These are phyloP conservation scores for Acanthamoeba culbertsoni DNA, from an alignment of 208 protist species.

Conservation along the genomic window DNA sequence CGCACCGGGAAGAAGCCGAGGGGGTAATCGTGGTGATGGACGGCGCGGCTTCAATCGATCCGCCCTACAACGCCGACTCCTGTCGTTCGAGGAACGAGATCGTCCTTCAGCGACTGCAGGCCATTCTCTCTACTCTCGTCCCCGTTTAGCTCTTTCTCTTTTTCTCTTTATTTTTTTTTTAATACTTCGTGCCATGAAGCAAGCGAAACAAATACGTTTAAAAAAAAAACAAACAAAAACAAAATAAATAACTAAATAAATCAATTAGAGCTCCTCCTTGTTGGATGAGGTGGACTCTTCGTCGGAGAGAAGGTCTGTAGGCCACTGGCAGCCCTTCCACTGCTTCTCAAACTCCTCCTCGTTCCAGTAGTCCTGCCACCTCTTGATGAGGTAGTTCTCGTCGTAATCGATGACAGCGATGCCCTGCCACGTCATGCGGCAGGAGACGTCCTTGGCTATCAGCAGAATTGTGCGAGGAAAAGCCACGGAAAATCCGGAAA, in stretches of 20 bases:
- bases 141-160: too few relatives aligned
- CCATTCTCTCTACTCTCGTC: background rate
- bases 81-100: background rate
- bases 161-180: too few relatives aligned
- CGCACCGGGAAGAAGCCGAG: background rate
- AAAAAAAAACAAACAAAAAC: too few relatives aligned
- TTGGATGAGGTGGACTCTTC: background rate
- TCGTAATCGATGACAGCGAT: constrained; percentile 27
- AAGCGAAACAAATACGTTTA: too few relatives aligned
- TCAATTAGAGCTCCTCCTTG: background rate
- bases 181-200: too few relatives aligned
- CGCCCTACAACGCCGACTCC: background rate
- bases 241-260: too few relatives aligned
- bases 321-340: constrained; percentile 22
- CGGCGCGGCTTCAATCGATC: background rate
- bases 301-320: background rate
- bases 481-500: background rate
- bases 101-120: constrained; percentile 3
- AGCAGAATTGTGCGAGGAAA: constrained; percentile 26
- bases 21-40: background rate
- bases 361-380: constrained; percentile 39
- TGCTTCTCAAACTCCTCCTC: background rate
- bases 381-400: constrained; percentile 21
- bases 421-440: constrained; percentile 38
- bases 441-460: constrained; percentile 12